phyloP scores from a whole-genome alignment of 306 rosid species.

The Malus orientalis region DNA sequence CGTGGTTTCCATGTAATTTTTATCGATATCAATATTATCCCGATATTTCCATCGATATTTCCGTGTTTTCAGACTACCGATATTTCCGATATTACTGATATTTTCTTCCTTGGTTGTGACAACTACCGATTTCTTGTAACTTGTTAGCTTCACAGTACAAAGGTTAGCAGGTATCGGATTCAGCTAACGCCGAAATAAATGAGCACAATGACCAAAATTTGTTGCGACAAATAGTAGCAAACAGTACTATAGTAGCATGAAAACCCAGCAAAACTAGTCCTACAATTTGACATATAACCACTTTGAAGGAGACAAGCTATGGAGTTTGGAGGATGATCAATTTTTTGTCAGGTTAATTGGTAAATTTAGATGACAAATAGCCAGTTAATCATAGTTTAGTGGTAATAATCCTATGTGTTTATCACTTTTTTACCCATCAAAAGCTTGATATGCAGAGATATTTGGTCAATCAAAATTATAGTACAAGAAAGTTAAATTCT shows the following conservation, averaged over 20 bases:
- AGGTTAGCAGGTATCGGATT: too few relatives aligned
- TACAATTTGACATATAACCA: not conserved
- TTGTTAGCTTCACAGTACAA: too few relatives aligned
- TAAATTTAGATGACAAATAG: not conserved
- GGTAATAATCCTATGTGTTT: not conserved
- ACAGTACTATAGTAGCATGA: not conserved
- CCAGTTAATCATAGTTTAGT: not conserved
- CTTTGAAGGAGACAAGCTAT: not conserved
- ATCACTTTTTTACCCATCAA: not conserved
- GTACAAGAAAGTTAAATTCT: conserved; percentile 4
- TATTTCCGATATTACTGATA: too few relatives aligned
- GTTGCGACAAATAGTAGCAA: not conserved
- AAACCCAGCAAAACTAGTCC: not conserved
- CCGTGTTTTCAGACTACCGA: too few relatives aligned
- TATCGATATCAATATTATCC: too few relatives aligned
- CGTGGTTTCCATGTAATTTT: too few relatives aligned
- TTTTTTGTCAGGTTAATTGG: not conserved
- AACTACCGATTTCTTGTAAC: too few relatives aligned
- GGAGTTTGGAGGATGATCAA: not conserved
- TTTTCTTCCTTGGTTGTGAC: too few relatives aligned
- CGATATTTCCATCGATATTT: too few relatives aligned
- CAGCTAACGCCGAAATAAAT: too few relatives aligned
- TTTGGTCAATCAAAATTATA: not conserved
- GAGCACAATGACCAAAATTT: not conserved
- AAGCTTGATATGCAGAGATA: not conserved